A percentile compares a stretch with the other conserved stretches of the same genome.
These are phyloP conservation scores for Gymnopilus junonius DNA, from an alignment of 768 basidiomycete genomes.

Conservation along the genomic window DNA sequence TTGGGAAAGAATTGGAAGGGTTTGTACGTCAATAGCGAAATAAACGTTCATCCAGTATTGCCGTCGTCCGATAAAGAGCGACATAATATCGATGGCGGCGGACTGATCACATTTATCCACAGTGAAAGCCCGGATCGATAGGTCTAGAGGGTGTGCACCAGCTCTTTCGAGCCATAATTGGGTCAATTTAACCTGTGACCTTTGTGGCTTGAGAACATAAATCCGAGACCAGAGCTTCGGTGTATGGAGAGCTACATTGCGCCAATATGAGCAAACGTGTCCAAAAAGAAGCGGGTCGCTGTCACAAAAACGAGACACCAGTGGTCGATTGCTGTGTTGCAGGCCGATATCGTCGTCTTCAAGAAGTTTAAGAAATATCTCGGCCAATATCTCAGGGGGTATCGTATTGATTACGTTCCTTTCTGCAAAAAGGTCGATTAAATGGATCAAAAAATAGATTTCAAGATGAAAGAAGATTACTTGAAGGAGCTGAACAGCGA, in stretches of 20 bases:
- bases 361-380: background rate
- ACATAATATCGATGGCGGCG: background rate
- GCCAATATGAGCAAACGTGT: slow-evolving; percentile 25
- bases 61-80: background rate
- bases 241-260: slow-evolving; percentile 11
- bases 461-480: background rate
- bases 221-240: slow-evolving; percentile 22
- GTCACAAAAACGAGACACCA: background rate
- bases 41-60: background rate
- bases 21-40: background rate
- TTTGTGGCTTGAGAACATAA: slow-evolving; percentile 10
- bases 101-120: too few species aligned
- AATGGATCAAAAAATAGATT: background rate
- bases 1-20: background rate
- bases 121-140: slow-evolving; percentile 8
- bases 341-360: background rate
- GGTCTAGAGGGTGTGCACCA: slow-evolving; percentile 7
- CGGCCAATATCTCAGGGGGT: background rate
- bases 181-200: slow-evolving; percentile 2
- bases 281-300: slow-evolving; percentile 19
- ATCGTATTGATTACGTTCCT: background rate
- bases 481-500: background rate
- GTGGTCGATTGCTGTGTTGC: background rate
- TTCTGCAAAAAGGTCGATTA: background rate
- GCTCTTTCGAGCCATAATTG: slow-evolving; percentile 21